phyloP scores from a whole-genome alignment of 75 land plant species.

The Gnetum montanum region DNA sequence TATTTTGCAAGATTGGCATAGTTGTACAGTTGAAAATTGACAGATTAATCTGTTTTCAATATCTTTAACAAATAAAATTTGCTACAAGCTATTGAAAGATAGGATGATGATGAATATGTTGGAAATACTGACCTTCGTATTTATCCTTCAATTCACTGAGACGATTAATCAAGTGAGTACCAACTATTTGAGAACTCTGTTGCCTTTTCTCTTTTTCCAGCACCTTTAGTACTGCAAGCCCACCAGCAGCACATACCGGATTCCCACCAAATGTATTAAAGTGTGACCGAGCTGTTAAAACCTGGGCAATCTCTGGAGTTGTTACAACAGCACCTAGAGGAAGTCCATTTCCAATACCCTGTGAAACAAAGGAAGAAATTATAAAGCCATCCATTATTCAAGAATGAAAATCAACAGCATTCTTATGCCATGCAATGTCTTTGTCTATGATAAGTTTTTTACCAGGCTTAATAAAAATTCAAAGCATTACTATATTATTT shows the following conservation, averaged over 20 bases:
- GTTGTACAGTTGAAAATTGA: too few species aligned
- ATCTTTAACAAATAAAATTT: too few species aligned
- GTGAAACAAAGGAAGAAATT: conserved; percentile 1
- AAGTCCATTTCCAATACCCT: conserved; percentile 98
- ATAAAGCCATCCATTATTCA: neutral
- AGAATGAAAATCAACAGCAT: neutral
- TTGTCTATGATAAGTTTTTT: too few species aligned
- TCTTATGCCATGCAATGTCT: too few species aligned
- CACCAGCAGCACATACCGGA: conserved; percentile 91
- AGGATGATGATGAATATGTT: too few species aligned
- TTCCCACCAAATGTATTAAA: conserved; percentile 99
- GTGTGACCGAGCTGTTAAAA: conserved; percentile 61
- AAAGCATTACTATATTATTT: too few species aligned
- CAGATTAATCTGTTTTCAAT: too few species aligned
- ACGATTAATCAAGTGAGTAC: conserved; percentile 57
- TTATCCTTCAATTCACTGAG: conserved; percentile 62
- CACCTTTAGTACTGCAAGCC: conserved; percentile 84
- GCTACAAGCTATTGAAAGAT: too few species aligned
- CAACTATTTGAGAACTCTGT: conserved; percentile 70
- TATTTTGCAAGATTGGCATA: too few species aligned
- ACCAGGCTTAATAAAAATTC: too few species aligned
- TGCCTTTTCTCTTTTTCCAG: conserved; percentile 90
- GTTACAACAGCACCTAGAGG: conserved; percentile 96
- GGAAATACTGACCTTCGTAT: conserved; percentile 55
- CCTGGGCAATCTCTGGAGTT: conserved; percentile 89